A percentile compares a stretch with the other conserved stretches of the same genome.
These are phyloP conservation scores for Blastomyces silverae DNA, from an alignment of 2,329 filamentous ascomycete species.

Conservation along the genomic window DNA sequence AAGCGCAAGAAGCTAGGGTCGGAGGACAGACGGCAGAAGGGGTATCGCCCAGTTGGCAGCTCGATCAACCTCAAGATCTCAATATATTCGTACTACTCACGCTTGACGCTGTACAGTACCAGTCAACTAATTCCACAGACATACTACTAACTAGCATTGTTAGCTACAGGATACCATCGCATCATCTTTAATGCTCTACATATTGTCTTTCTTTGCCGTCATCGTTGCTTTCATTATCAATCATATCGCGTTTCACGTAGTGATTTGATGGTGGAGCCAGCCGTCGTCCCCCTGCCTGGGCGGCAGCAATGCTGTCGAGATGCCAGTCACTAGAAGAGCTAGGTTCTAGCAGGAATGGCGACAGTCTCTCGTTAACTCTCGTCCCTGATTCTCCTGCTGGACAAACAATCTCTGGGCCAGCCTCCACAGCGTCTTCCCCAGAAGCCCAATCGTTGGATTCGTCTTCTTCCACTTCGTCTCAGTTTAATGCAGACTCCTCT, in stretches of 20 bases:
- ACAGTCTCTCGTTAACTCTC: slow-evolving; percentile 18
- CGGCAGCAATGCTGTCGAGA: slow-evolving; percentile 26
- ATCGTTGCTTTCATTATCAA: slow-evolving; percentile 5
- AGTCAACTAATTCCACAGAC: background rate
- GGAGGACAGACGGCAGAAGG: background rate
- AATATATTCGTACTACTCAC: no score
- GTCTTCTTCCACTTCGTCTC: slow-evolving; percentile 3
- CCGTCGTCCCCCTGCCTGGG: slow-evolving; percentile 5
- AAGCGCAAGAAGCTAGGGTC: background rate
- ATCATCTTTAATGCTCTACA: slow-evolving; percentile 3
- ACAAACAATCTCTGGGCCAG: slow-evolving; percentile 11
- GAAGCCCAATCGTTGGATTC: background rate
- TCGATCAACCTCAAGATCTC: background rate
- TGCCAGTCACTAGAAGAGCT: slow-evolving; percentile 27
- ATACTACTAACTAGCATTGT: background rate
- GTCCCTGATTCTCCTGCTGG: slow-evolving; percentile 18
- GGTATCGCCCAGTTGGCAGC: background rate
- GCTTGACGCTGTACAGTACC: background rate
- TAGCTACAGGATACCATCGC: background rate
- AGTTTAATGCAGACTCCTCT: background rate
- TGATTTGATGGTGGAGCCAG: slow-evolving; percentile 10
- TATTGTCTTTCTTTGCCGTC: slow-evolving; percentile 2
- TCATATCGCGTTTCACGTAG: background rate
- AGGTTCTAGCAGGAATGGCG: slow-evolving; percentile 18
- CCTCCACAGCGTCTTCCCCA: slow-evolving; percentile 1